phyloP scores from a whole-genome alignment of 2,329 filamentous ascomycete species.

The Aspergillus carbonarius region DNA sequence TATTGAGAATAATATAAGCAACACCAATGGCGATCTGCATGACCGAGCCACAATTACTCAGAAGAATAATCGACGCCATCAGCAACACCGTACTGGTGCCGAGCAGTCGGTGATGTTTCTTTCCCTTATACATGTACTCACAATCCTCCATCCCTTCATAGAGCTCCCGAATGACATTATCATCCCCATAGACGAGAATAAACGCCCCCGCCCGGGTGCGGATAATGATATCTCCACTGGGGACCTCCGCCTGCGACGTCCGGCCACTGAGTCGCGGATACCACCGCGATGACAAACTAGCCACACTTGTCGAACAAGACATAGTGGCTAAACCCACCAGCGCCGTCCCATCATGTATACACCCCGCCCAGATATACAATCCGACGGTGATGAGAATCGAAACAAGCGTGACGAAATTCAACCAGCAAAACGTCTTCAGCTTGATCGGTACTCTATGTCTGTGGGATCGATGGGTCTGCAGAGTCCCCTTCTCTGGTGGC shows the following conservation, averaged over 20 bases:
- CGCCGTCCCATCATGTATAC: constrained; percentile 53
- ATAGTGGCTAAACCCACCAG: constrained; percentile 54
- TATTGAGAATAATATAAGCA: constrained; percentile 61
- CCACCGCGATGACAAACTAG: constrained; percentile 61
- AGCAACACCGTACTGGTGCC: constrained; percentile 59
- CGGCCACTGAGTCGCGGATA: constrained; percentile 55
- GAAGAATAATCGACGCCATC: constrained; percentile 61
- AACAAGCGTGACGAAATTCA: constrained; percentile 55
- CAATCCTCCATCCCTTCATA: constrained; percentile 63
- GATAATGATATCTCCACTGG: constrained; percentile 60
- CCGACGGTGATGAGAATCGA: constrained; percentile 44
- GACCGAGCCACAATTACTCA: constrained; percentile 63
- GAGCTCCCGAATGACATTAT: constrained; percentile 62
- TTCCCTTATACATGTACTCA: constrained; percentile 52
- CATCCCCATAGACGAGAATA: constrained; percentile 57
- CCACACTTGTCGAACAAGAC: constrained; percentile 53
- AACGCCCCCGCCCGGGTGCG: constrained; percentile 62
- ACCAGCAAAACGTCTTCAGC: constrained; percentile 3
- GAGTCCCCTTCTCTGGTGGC: neutral
- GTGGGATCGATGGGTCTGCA: neutral
- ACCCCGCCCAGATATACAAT: constrained; percentile 20
- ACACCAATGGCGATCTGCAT: constrained; percentile 60
- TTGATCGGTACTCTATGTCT: neutral
- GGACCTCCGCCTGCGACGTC: constrained; percentile 50
- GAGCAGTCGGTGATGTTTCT: constrained; percentile 55